Conservation (phyloP, 2,329 filamentous ascomycete species). For the Juglanconis sp. region DNA sequence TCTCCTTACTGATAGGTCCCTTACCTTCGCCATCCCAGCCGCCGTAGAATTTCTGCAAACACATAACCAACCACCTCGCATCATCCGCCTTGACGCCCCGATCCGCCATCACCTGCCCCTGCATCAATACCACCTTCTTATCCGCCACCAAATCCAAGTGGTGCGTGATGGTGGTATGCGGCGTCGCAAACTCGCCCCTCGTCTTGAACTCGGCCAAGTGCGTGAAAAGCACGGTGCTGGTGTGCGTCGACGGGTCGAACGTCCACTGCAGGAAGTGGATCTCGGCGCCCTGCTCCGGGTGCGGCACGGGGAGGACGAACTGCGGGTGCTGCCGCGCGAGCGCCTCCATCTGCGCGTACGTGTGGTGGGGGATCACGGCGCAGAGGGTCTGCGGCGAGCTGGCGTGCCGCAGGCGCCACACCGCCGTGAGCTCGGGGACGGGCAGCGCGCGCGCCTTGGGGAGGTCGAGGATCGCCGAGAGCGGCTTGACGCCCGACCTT, state of each 20-base stretch:
- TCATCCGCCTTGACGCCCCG: slow-evolving; percentile 75
- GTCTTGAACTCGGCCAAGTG: slow-evolving; percentile 91
- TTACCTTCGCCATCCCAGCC: slow-evolving; percentile 50
- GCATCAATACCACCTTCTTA: slow-evolving; percentile 80
- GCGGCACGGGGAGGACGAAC: slow-evolving; percentile 87
- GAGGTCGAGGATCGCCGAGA: slow-evolving; percentile 66
- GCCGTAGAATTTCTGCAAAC: slow-evolving; percentile 90
- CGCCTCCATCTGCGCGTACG: slow-evolving; percentile 69
- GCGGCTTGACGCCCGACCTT: slow-evolving; percentile 38
- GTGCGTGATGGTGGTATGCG: slow-evolving; percentile 92
- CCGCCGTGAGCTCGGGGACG: slow-evolving; percentile 74
- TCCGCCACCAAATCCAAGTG: slow-evolving; percentile 74
- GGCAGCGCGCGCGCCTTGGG: slow-evolving; percentile 72
- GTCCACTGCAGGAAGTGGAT: slow-evolving; percentile 97
- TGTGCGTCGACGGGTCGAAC: slow-evolving; percentile 66
- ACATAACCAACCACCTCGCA: slow-evolving; percentile 87
- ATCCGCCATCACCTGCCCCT: slow-evolving; percentile 74
- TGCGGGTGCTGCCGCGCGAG: slow-evolving; percentile 75
- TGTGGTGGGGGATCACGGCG: slow-evolving; percentile 70
- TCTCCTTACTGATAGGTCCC: slow-evolving; percentile 46
- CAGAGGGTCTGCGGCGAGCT: slow-evolving; percentile 72
- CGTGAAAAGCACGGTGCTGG: slow-evolving; percentile 83
- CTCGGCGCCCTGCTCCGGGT: slow-evolving; percentile 67
- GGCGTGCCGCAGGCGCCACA: slow-evolving; percentile 89
- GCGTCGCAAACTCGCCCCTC: slow-evolving; percentile 81